phyloP scores from a whole-genome alignment of 345 rosid genomes.

The Eucalyptus guilfoylei region DNA sequence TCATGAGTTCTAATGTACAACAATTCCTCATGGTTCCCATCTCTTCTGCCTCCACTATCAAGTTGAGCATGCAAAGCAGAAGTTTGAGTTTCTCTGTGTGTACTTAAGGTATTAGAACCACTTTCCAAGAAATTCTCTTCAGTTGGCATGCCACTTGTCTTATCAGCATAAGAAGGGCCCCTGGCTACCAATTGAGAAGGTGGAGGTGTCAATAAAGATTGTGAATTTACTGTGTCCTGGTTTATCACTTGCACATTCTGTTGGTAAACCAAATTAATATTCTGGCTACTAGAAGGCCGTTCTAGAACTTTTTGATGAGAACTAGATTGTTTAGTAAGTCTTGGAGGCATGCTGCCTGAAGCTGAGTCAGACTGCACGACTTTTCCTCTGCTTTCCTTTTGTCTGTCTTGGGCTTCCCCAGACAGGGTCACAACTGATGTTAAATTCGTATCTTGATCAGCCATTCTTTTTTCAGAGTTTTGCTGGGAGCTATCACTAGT shows the following conservation, averaged over 20 bases:
- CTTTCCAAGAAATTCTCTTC: conserved; percentile 38
- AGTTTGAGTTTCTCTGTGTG: conserved; percentile 14
- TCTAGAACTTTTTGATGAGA: conserved; percentile 16
- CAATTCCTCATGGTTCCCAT: conserved; percentile 13
- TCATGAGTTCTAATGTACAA: conserved; percentile 11
- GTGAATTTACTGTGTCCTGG: conserved; percentile 25
- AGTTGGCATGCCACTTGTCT: conserved; percentile 3
- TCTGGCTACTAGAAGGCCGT: conserved; percentile 24
- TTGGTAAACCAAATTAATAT: conserved; percentile 16
- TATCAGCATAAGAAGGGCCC: conserved; percentile 13
- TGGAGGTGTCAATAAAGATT: conserved; percentile 38
- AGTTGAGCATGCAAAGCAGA: conserved; percentile 5
- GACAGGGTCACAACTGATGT: conserved; percentile 14
- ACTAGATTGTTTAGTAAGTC: conserved; percentile 8
- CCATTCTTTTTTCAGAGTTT: conserved; percentile 23
- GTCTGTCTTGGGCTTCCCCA: conserved; percentile 7
- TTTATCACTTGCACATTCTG: conserved; percentile 15
- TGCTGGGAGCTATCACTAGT: conserved; percentile 24
- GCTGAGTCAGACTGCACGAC: conserved; percentile 13
- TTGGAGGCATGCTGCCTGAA: conserved; percentile 1
- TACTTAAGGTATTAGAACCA: conserved; percentile 15
- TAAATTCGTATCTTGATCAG: conserved; percentile 25
- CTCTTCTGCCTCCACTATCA: conserved; percentile 10
- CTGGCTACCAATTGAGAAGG: conserved; percentile 34
- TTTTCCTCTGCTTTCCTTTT: conserved; percentile 14